These are phyloP conservation scores for Sporothrix pallida DNA, from an alignment of 2,329 filamentous ascomycete genomes.

Conservation along the genomic window DNA sequence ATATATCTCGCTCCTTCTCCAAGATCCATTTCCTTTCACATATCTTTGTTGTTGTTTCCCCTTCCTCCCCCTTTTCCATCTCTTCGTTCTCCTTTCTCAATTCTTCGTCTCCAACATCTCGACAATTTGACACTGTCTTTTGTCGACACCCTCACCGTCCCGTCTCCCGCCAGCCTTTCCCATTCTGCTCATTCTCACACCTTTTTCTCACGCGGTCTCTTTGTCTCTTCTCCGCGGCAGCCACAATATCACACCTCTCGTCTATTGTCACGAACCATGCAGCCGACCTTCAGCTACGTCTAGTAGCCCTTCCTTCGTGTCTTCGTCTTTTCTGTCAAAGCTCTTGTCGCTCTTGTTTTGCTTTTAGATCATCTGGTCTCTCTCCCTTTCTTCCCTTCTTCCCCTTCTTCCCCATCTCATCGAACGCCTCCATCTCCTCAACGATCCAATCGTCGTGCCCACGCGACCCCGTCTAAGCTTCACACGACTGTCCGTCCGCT, in stretches of 20 bases:
- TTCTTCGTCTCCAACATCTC: neutral
- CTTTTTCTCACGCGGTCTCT: neutral
- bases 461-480: slow-evolving; percentile 24
- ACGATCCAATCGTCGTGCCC: slow-evolving; percentile 26
- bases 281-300: slow-evolving; percentile 1
- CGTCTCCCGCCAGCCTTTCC: neutral
- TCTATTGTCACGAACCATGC: slow-evolving; percentile 21
- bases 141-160: neutral
- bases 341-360: neutral
- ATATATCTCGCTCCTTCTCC: slow-evolving; percentile 31
- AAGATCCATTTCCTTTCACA: neutral
- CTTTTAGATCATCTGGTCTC: neutral
- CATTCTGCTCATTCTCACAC: neutral
- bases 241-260: neutral
- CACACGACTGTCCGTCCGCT: neutral
- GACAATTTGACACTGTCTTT: neutral
- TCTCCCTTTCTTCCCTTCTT: neutral
- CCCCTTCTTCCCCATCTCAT: neutral
- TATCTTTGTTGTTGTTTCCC: neutral
- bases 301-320: neutral
- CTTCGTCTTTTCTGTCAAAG: neutral
- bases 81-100: neutral
- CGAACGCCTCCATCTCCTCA: slow-evolving; percentile 1
- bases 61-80: neutral
- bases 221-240: neutral